Conservation (phyloP, 2,329 filamentous ascomycete genomes). For the Colletotrichum musae region DNA sequence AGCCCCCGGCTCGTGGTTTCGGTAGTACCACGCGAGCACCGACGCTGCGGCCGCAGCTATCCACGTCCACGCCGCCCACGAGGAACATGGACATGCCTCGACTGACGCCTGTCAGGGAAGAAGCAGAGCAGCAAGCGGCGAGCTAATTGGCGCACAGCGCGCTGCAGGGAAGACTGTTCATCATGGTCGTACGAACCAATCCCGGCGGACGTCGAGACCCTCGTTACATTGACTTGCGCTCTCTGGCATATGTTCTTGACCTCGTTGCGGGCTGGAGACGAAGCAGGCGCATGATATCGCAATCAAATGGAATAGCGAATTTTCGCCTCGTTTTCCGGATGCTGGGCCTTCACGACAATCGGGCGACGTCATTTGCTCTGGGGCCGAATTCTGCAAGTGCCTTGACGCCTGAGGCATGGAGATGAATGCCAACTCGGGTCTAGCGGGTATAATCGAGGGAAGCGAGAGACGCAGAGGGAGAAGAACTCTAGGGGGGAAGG, state of each 20-base stretch:
- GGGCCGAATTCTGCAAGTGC: conserved; percentile 24
- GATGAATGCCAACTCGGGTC: conserved; percentile 8
- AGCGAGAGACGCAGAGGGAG: conserved; percentile 23
- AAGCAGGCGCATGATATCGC: conserved; percentile 21
- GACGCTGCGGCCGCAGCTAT: conserved; percentile 3
- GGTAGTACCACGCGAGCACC: conserved; percentile 6
- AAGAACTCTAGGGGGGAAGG: conserved; percentile 1
- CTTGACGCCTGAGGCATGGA: conserved; percentile 36
- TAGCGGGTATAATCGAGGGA: conserved; percentile 31
- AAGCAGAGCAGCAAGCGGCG: neutral
- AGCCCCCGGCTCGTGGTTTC: neutral
- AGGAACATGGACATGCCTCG: neutral
- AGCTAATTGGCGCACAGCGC: no score
- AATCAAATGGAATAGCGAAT: conserved; percentile 19
- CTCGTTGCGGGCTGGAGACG: neutral
- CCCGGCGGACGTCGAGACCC: no score
- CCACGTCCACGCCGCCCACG: conserved; percentile 5
- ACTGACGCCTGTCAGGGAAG: neutral
- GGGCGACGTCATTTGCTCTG: conserved; percentile 36
- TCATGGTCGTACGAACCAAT: no score
- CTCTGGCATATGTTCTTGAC: no score
- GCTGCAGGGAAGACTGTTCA: no score
- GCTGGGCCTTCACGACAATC: neutral
- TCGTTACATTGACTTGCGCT: no score
- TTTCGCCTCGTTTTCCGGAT: conserved; percentile 11